These are phyloP conservation scores for Cytospora mali DNA, from an alignment of 2,329 filamentous ascomycete species.

Conservation along the genomic window DNA sequence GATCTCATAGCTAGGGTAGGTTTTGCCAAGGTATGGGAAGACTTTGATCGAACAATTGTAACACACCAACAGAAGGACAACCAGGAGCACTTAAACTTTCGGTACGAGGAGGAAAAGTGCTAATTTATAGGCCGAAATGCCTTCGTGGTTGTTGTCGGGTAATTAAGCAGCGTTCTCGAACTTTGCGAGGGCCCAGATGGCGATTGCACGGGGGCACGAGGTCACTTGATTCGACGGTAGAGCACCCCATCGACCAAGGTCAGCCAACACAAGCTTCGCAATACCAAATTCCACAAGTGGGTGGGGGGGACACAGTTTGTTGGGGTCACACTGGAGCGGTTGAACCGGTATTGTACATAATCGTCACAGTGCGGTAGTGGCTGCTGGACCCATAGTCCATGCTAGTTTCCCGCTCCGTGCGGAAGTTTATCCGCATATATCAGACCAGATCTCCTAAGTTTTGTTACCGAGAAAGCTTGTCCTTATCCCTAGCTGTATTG, in stretches of 20 bases:
- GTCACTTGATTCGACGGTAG: constrained; percentile 20
- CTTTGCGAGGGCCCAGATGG: neutral
- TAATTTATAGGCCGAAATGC: neutral
- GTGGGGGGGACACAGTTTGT: neutral
- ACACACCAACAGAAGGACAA: neutral
- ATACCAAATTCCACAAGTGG: constrained; percentile 4
- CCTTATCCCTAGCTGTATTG: neutral
- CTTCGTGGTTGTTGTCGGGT: neutral
- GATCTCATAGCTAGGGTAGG: constrained; percentile 13
- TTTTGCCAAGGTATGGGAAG: neutral
- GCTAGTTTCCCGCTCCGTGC: neutral
- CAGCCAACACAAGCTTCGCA: constrained; percentile 9
- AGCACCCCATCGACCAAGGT: neutral
- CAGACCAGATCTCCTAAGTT: neutral
- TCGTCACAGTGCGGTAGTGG: neutral
- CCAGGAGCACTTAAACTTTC: neutral
- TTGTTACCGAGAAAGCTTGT: no score
- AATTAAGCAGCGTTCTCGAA: neutral
- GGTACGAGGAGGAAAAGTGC: neutral
- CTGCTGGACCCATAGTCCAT: neutral
- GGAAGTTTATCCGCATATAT: neutral
- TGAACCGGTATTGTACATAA: neutral
- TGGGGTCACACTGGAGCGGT: neutral
- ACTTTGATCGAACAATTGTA: neutral
- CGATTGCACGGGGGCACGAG: constrained; percentile 7